Base-by-base conservation (phyloP, 768 basidiomycete species). In the Panaeolus papilionaceus region DNA sequence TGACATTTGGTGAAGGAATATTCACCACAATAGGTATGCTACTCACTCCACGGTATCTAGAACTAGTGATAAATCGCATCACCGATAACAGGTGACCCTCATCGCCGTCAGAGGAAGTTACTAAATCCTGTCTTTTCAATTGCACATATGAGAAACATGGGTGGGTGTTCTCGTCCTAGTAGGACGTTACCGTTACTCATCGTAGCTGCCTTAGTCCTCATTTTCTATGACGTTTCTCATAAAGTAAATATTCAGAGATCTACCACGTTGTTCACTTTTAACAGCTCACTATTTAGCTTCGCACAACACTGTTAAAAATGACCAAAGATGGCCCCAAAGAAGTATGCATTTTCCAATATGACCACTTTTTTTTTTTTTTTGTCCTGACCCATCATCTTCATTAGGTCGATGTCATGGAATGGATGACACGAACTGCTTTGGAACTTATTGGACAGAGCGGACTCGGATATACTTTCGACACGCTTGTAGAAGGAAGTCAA, bases 91-190 rank as follows among this genome's bases (percentile, higher is more conserved):
- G 83, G 83, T n/a, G 78, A 82, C 26, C 78, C 81, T 20, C 83
- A 85, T 67, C 72, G 75, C 16, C 82, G 78, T 39, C 80, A 81
- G 64, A 71, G 80, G 33, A 81, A 79, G 66, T 72, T 82, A 72
- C 62, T 82, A n/a, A 80, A 79, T 68, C 80, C 80, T 1, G 78
- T 79, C 2, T 82, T 82, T 63, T 80, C 80, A 12, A 74, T 72
- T 23, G 72, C 74, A 0, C 78, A 80, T 63, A 73, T 82, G 75
- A 76, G 79, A 4, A 71, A 75, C n/a, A 79, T 83, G 79, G 72
- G 82, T 81, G 66, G 11, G 66, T 37, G 4, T 6, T 12, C 37
- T 26, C 40, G 16, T 54, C 23, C 54, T 5, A 14, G 12, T 11
- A 23, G 6, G 23, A 54, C 16, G 14, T 44, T 16, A 16, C 42